Percentiles rank a stretch among this genome's conserved stretches.
Conservation (phyloP, 257 asterid genomes). For the Solanum etuberosum region DNA sequence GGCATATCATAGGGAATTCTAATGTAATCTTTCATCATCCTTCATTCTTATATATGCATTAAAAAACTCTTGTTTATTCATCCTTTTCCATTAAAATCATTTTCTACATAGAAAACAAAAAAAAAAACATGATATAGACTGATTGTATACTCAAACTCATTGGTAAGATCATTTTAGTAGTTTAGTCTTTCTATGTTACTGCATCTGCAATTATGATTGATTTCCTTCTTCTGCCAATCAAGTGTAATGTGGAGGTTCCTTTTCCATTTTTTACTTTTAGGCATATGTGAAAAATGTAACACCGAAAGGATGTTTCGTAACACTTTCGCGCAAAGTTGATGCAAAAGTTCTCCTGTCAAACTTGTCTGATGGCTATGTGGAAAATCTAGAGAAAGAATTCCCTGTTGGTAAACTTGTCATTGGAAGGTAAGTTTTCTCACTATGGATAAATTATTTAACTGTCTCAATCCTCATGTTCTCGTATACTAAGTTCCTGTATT, state of each 20-base stretch:
- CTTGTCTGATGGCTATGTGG: conserved; percentile 66
- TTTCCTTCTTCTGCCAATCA: not conserved
- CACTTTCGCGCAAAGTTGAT: conserved; percentile 75
- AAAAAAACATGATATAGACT: not conserved
- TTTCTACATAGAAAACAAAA: not conserved
- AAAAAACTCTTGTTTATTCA: not conserved
- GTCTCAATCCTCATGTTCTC: not conserved
- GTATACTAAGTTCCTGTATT: conserved; percentile 16
- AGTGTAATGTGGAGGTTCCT: not conserved
- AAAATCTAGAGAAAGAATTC: conserved; percentile 64
- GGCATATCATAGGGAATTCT: not conserved
- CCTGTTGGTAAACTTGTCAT: conserved; percentile 70
- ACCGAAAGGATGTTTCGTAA: conserved; percentile 78
- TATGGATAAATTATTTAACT: not conserved
- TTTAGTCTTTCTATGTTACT: not conserved
- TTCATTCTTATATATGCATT: not conserved
- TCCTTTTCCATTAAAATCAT: not conserved
- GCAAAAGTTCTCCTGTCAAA: conserved; percentile 76
- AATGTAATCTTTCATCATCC: not conserved
- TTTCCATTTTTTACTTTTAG: conserved; percentile 16
- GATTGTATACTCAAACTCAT: not conserved
- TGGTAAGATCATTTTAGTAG: not conserved
- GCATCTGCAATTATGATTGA: not conserved
- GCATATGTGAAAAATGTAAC: conserved; percentile 79
- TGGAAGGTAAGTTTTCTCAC: conserved; percentile 52